phyloP scores from a whole-genome alignment of 352 stramenopile species.

The Albugo laibachii region DNA sequence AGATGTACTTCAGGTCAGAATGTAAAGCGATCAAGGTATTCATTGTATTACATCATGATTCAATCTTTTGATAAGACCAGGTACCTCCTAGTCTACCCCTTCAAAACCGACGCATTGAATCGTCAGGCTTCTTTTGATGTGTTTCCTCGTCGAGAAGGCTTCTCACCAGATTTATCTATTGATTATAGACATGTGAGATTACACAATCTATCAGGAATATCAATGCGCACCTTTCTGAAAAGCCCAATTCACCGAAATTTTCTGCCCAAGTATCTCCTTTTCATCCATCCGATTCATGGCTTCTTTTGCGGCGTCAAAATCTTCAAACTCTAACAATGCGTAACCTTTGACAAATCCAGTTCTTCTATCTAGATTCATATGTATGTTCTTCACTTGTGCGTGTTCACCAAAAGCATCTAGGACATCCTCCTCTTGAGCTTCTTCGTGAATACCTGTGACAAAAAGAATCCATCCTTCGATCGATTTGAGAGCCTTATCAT shows the following conservation, averaged over 20 bases:
- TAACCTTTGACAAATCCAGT: constrained; percentile 94
- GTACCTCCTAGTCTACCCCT: too few species aligned
- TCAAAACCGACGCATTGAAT: too few species aligned
- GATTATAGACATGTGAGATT: too few species aligned
- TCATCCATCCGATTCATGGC: constrained; percentile 87
- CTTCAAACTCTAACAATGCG: constrained; percentile 86
- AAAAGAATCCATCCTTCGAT: constrained; percentile 96
- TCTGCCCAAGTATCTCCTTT: constrained; percentile 76
- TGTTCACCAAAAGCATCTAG: constrained; percentile 89
- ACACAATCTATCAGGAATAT: background rate
- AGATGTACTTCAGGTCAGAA: too few species aligned
- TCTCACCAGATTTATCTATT: too few species aligned
- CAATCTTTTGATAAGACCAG: too few species aligned
- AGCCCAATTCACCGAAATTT: constrained; percentile 87
- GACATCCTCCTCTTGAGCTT: constrained; percentile 92
- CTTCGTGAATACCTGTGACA: constrained; percentile 88
- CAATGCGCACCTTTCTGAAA: constrained; percentile 49
- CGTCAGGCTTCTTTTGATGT: too few species aligned
- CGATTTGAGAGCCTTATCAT: constrained; percentile 45
- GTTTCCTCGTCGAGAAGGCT: too few species aligned
- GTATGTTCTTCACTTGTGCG: constrained; percentile 89
- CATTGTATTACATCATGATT: too few species aligned
- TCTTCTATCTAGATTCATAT: constrained; percentile 89
- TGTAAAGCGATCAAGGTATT: too few species aligned
- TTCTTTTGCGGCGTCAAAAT: constrained; percentile 78